These are phyloP conservation scores for Backusella circina DNA, from an alignment of 192 early-diverging fungal species.

Conservation along the genomic window DNA sequence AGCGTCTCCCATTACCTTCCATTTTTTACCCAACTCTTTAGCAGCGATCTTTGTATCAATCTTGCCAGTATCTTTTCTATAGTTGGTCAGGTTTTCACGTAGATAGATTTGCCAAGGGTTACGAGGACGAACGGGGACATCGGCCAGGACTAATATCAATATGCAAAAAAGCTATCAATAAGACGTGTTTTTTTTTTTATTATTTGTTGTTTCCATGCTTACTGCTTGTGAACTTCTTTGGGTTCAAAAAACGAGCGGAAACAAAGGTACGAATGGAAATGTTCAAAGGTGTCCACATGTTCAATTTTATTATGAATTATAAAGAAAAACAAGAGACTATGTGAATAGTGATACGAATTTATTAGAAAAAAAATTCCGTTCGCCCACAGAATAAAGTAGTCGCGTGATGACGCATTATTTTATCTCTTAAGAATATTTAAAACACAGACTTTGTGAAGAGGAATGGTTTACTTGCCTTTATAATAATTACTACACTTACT, in stretches of 20 bases:
- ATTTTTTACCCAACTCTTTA: constrained; percentile 2
- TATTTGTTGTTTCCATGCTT: not conserved
- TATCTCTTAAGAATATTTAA: too few relatives aligned
- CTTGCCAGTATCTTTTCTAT: constrained; percentile 7
- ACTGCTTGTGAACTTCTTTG: constrained; percentile 26
- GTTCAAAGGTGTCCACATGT: not conserved
- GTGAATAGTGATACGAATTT: not conserved
- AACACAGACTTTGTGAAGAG: too few relatives aligned
- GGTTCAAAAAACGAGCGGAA: not conserved
- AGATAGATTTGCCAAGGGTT: constrained; percentile 31
- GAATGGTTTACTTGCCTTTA: too few relatives aligned
- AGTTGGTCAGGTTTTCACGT: constrained; percentile 1
- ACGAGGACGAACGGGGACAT: constrained; percentile 23
- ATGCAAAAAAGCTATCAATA: not conserved
- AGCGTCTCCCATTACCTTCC: constrained; percentile 13
- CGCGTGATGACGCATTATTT: too few relatives aligned
- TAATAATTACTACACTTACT: too few relatives aligned
- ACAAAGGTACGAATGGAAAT: not conserved
- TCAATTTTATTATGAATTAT: not conserved
- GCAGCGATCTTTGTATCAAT: not conserved
- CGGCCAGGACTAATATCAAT: constrained; percentile 10
- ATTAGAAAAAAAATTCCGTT: too few relatives aligned
- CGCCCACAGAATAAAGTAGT: too few relatives aligned
- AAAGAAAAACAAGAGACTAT: not conserved
- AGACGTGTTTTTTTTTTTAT: not conserved